Evolutionary conservation across 768 basidiomycete genomes (phyloP).

Genomic region (Lactarius psammicola): DNA sequence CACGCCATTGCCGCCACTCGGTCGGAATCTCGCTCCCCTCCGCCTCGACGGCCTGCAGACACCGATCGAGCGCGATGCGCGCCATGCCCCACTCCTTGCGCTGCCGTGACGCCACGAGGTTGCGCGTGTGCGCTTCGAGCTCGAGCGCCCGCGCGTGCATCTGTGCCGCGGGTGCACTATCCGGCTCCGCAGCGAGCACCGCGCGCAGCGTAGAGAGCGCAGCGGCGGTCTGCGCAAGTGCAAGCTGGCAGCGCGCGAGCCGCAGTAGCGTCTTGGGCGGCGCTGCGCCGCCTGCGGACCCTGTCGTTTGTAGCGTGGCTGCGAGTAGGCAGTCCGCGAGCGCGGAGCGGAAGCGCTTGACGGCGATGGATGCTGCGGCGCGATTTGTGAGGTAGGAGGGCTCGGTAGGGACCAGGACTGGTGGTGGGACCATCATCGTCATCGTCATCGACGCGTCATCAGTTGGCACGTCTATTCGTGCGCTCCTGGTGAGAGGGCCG

Average conservation of each 20-base stretch:
- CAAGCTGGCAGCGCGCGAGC: constrained; percentile 80
- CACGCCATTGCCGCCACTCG: constrained; percentile 78
- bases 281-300: constrained; percentile 25
- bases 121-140: constrained; percentile 64
- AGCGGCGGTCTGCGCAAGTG: constrained; percentile 65
- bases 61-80: constrained; percentile 75
- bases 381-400: constrained; percentile 82
- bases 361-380: constrained; percentile 80
- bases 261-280: constrained; percentile 83
- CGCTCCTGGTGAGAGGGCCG: neutral
- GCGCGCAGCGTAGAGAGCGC: constrained; percentile 66
- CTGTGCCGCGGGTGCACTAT: constrained; percentile 35
- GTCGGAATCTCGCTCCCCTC: constrained; percentile 74
- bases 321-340: constrained; percentile 80
- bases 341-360: constrained; percentile 73
- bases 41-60: constrained; percentile 66
- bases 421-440: neutral
- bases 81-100: constrained; percentile 76
- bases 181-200: constrained; percentile 39
- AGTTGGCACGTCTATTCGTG: neutral
- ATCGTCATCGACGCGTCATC: neutral
- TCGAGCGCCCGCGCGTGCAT: constrained; percentile 59
- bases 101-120: constrained; percentile 54
- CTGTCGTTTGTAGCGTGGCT: constrained; percentile 57
- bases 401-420: constrained; percentile 43